Evolutionary conservation across 2,329 filamentous ascomycete genomes (phyloP).

Genomic region (Pestalotiopsis sp.): DNA sequence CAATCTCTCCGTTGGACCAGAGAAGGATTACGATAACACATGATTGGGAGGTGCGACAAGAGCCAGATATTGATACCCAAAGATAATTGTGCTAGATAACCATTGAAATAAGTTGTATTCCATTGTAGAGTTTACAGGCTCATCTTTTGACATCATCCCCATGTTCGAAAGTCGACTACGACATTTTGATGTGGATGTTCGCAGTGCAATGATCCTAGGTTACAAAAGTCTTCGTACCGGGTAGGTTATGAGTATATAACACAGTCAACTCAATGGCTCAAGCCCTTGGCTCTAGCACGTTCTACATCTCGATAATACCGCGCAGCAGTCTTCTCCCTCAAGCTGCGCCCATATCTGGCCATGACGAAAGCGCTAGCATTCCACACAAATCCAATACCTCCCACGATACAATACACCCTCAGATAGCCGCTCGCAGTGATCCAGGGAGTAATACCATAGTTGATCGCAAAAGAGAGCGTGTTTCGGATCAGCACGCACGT

Average conservation of each 20-base stretch:
- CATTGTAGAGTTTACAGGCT: not conserved
- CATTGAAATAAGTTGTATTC: not conserved
- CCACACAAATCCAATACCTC: slow-evolving; percentile 32
- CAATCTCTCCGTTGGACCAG: not conserved
- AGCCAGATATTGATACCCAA: not conserved
- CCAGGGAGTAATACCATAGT: slow-evolving; percentile 50
- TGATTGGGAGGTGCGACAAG: slow-evolving; percentile 1
- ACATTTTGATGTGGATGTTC: too few species aligned
- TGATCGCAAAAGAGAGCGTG: slow-evolving; percentile 42
- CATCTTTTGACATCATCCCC: not conserved
- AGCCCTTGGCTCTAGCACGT: slow-evolving; percentile 9
- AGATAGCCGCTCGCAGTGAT: slow-evolving; percentile 43
- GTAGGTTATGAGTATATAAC: too few species aligned
- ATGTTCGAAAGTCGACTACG: too few species aligned
- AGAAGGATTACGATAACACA: not conserved
- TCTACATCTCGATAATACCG: slow-evolving; percentile 37
- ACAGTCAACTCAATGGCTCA: slow-evolving; percentile 1
- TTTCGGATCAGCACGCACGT: slow-evolving; percentile 44
- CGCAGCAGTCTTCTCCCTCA: slow-evolving; percentile 29
- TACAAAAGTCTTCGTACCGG: too few species aligned
- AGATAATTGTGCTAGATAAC: not conserved
- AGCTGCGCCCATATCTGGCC: slow-evolving; percentile 32
- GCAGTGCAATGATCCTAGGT: too few species aligned
- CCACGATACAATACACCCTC: slow-evolving; percentile 44
- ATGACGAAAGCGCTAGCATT: slow-evolving; percentile 32